Evolutionary conservation across 163 green algal genomes (phyloP), one percentile per base, ranked within the genome.

Genomic region (Botryococcus braunii): DNA sequence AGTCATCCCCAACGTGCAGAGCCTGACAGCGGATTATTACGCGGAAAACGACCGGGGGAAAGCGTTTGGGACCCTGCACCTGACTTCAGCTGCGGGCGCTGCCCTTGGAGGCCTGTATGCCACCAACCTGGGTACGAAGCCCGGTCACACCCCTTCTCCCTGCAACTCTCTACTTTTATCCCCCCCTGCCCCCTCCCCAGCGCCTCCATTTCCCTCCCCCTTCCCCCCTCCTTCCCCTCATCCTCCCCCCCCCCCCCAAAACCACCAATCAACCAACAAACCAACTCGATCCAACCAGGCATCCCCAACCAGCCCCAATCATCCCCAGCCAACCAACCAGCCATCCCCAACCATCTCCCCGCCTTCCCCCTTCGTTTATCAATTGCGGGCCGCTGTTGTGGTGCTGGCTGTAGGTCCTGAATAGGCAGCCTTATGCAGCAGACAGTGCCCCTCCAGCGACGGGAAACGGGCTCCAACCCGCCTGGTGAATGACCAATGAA

Each of bases 11-110:
- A 89, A 83, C 73, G 72, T 84, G 13, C 81, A 89, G 66, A 84
- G 67, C 34, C 76, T 96, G 21, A 79, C 92, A 5, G 90, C 89
- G 3, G 89, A 96, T 76, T 88, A 86, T 65, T 81, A 91, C 71
- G 75, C 80, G 2, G 62, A 79, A 13, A 79, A 84, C 27, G 63
- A 69, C 9, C 65, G 89, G 25, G 88, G 88, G 11, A 66, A 74
- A n/a, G 88, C 84, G 0, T 95, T 95, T 77, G 89, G 89, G 5
- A 62, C 71, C 13, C 82, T 92, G 79, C 61, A 56, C 11, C 67
- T 86, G 17, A 80, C 66, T 3, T 65, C 61, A n/a, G 62, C 66
- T 1, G 31, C 71, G 35, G 75, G 75, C 32, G 37, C 41, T 35
- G 39, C 39, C 9, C 27, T 68, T 17, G 39, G 62, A 27, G 62